Conservation (phyloP, 345 rosid genomes). For the Litchi chinensis region DNA sequence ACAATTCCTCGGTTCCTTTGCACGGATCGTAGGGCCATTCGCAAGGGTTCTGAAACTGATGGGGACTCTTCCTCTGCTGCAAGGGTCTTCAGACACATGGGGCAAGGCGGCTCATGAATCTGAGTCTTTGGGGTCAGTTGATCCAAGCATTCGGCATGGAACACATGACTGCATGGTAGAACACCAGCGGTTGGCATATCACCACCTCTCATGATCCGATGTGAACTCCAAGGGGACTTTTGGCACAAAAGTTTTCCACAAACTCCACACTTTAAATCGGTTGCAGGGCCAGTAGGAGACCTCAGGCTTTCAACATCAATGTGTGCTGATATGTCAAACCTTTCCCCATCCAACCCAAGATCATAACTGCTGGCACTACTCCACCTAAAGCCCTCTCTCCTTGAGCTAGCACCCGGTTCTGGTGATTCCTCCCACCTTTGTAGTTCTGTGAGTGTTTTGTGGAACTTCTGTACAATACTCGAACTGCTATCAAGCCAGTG, state of each 20-base stretch:
- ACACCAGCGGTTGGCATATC: slow-evolving; percentile 85
- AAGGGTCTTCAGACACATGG: slow-evolving; percentile 58
- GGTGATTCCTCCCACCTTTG: slow-evolving; percentile 57
- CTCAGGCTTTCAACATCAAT: slow-evolving; percentile 39
- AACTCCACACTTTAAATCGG: slow-evolving; percentile 66
- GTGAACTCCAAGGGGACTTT: slow-evolving; percentile 87
- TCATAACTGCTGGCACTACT: slow-evolving; percentile 71
- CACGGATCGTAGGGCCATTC: slow-evolving; percentile 62
- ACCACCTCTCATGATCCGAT: slow-evolving; percentile 64
- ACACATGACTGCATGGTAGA: slow-evolving; percentile 81
- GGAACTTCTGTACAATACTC: slow-evolving; percentile 44
- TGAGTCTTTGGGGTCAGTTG: slow-evolving; percentile 68
- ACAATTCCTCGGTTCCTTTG: slow-evolving; percentile 53
- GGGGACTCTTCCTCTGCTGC: slow-evolving; percentile 47
- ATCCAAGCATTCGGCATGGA: slow-evolving; percentile 93
- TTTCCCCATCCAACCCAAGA: slow-evolving; percentile 58
- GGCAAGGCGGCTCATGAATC: slow-evolving; percentile 75
- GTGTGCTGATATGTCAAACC: slow-evolving; percentile 46
- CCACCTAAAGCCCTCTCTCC: slow-evolving; percentile 80
- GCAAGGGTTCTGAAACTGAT: slow-evolving; percentile 62
- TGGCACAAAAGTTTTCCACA: slow-evolving; percentile 69
- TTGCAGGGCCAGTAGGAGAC: slow-evolving; percentile 30
- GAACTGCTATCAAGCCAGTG: slow-evolving; percentile 47
- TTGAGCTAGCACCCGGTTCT: slow-evolving; percentile 59
- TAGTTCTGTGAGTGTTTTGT: slow-evolving; percentile 47